A percentile compares a stretch with the other conserved stretches of the same genome.
These are phyloP conservation scores for Sarocladium strictum DNA, from an alignment of 2,329 filamentous ascomycete species.

Conservation along the genomic window DNA sequence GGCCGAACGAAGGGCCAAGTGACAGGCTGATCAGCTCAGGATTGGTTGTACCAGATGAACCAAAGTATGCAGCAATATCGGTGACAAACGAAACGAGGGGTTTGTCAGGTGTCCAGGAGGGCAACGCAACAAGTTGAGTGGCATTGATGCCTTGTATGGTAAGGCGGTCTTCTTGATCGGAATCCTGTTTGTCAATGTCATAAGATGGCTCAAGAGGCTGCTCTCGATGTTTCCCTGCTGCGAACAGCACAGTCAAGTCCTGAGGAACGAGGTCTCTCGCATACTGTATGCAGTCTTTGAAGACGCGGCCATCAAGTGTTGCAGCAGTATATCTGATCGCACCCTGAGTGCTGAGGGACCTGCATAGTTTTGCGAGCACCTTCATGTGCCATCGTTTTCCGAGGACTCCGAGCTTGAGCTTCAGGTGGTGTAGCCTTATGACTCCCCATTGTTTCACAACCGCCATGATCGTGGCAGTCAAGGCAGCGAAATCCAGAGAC, in stretches of 20 bases:
- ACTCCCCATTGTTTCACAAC: slow-evolving; percentile 52
- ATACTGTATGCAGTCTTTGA: slow-evolving; percentile 57
- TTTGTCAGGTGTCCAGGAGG: slow-evolving; percentile 28
- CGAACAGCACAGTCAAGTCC: slow-evolving; percentile 45
- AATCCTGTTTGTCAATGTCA: slow-evolving; percentile 1
- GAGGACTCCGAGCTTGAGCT: slow-evolving; percentile 50
- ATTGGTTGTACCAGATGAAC: slow-evolving; percentile 26
- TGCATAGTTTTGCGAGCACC: slow-evolving; percentile 50
- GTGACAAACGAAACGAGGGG: slow-evolving; percentile 26
- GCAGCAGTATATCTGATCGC: slow-evolving; percentile 52
- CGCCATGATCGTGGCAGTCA: slow-evolving; percentile 52
- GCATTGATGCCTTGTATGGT: slow-evolving; percentile 18
- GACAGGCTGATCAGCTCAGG: slow-evolving; percentile 31
- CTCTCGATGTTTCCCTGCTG: slow-evolving; percentile 36
- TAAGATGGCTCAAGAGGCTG: slow-evolving; percentile 16
- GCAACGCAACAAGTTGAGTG: slow-evolving; percentile 19
- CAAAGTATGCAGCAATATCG: slow-evolving; percentile 22
- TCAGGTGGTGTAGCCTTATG: slow-evolving; percentile 52
- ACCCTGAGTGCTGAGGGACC: slow-evolving; percentile 50
- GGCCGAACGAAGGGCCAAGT: slow-evolving; percentile 29
- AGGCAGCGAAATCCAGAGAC: slow-evolving; percentile 51
- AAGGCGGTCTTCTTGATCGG: slow-evolving; percentile 14
- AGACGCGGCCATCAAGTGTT: slow-evolving; percentile 45
- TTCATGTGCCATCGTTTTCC: slow-evolving; percentile 55
- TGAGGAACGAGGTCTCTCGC: slow-evolving; percentile 47